These are phyloP conservation scores for Paralagenidium karlingii DNA, from an alignment of 352 stramenopile genomes.

Conservation along the genomic window DNA sequence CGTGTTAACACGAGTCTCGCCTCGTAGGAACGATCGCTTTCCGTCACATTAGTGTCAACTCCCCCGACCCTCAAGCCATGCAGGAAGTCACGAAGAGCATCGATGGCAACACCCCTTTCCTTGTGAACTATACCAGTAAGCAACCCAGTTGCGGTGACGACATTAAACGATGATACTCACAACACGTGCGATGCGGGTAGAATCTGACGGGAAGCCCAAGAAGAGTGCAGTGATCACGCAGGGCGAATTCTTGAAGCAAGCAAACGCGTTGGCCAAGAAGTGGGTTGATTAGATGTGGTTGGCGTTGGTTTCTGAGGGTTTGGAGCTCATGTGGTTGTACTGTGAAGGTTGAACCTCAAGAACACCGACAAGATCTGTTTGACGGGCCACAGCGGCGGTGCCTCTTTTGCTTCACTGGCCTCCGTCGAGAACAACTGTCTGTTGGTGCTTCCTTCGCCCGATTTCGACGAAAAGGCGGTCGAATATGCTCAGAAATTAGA, in stretches of 20 bases:
- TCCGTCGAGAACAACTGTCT: constrained; percentile 61
- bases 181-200: constrained; percentile 13
- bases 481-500: constrained; percentile 68
- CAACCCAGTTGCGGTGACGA: constrained; percentile 1
- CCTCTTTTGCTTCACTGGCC: constrained; percentile 62
- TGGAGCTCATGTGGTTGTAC: not conserved
- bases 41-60: constrained; percentile 71
- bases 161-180: not conserved
- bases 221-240: constrained; percentile 71
- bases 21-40: constrained; percentile 72
- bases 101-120: constrained; percentile 56
- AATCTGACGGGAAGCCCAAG: constrained; percentile 62
- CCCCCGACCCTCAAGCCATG: constrained; percentile 47
- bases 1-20: too few relatives aligned
- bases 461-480: constrained; percentile 52
- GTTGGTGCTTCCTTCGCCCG: constrained; percentile 63
- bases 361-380: constrained; percentile 74
- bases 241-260: constrained; percentile 66
- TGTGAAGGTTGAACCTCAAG: constrained; percentile 43
- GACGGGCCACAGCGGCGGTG: constrained; percentile 42
- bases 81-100: constrained; percentile 44
- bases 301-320: not conserved
- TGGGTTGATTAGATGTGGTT: constrained; percentile 11
- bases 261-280: constrained; percentile 52
- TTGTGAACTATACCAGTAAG: constrained; percentile 69